Evolutionary conservation across 371 early-diverging fungal species (phyloP).

Genomic region (Rhizopus sp.): DNA sequence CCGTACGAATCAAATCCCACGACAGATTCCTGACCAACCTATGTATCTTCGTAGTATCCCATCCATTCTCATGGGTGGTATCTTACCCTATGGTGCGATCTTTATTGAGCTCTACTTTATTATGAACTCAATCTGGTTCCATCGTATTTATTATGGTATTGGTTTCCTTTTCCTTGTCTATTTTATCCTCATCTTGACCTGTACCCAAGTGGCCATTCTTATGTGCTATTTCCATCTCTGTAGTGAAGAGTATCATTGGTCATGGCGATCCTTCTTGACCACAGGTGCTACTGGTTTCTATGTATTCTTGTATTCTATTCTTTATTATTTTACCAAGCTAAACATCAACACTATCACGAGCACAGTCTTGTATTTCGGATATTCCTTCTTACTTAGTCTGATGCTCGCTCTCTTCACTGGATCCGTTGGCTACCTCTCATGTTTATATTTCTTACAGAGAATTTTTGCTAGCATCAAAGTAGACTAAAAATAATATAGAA

Average conservation of each 20-base stretch:
- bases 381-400: slow-evolving; percentile 75
- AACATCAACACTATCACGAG: slow-evolving; percentile 75
- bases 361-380: slow-evolving; percentile 92
- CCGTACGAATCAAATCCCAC: slow-evolving; percentile 90
- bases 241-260: slow-evolving; percentile 94
- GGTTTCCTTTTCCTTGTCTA: slow-evolving; percentile 85
- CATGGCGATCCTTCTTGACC: slow-evolving; percentile 92
- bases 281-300: slow-evolving; percentile 88
- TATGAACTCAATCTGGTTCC: slow-evolving; percentile 91
- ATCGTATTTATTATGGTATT: slow-evolving; percentile 89
- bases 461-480: slow-evolving; percentile 87
- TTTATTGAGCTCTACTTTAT: slow-evolving; percentile 90
- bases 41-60: slow-evolving; percentile 71
- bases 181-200: slow-evolving; percentile 79
- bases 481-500: slow-evolving; percentile 43
- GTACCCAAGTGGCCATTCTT: slow-evolving; percentile 82
- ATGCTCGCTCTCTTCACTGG: slow-evolving; percentile 59
- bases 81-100: slow-evolving; percentile 88
- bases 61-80: slow-evolving; percentile 81
- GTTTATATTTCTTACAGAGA: slow-evolving; percentile 76
- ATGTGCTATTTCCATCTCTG: slow-evolving; percentile 91
- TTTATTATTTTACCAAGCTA: slow-evolving; percentile 79
- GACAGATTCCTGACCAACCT: slow-evolving; percentile 86
- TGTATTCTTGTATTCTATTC: slow-evolving; percentile 81
- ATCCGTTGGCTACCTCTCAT: slow-evolving; percentile 77